Conservation (phyloP, 1,284 basidiomycete genomes). For the Wolfiporia cocos region DNA sequence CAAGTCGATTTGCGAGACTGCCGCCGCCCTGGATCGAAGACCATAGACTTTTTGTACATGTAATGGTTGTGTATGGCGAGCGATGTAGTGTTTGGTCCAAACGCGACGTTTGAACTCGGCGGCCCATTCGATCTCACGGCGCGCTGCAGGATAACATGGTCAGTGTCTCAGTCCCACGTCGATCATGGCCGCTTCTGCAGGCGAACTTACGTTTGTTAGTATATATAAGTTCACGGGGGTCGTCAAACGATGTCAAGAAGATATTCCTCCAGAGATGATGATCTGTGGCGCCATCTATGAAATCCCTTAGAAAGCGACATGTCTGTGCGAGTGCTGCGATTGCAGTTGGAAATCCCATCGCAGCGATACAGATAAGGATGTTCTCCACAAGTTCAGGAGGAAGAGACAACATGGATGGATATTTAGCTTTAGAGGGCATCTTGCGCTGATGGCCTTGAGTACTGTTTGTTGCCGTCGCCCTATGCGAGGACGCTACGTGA, state of each 20-base stretch:
- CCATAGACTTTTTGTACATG: constrained; percentile 7
- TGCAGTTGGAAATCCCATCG: constrained; percentile 24
- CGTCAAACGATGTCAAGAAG: constrained; percentile 43
- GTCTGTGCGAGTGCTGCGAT: constrained; percentile 38
- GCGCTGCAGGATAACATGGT: no score
- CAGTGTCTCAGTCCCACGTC: no score
- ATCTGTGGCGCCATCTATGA: constrained; percentile 38
- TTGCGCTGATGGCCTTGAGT: no score
- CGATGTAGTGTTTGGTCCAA: constrained; percentile 12
- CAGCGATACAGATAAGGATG: constrained; percentile 31
- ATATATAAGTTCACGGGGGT: constrained; percentile 26
- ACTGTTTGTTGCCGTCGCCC: no score
- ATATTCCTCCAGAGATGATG: constrained; percentile 46
- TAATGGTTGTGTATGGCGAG: constrained; percentile 4
- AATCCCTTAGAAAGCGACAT: constrained; percentile 29
- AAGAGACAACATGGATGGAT: constrained; percentile 8
- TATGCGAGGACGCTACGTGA: no score
- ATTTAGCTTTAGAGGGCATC: no score
- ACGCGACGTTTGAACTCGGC: constrained; percentile 13
- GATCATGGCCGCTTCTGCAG: no score
- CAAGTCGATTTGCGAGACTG: constrained; percentile 6
- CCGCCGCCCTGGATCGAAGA: constrained; percentile 6
- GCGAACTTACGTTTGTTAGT: no score
- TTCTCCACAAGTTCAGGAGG: constrained; percentile 38
- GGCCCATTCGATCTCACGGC: constrained; percentile 14